These are phyloP conservation scores for Phytophthora foliorum DNA, from an alignment of 352 stramenopile species.

Conservation along the genomic window DNA sequence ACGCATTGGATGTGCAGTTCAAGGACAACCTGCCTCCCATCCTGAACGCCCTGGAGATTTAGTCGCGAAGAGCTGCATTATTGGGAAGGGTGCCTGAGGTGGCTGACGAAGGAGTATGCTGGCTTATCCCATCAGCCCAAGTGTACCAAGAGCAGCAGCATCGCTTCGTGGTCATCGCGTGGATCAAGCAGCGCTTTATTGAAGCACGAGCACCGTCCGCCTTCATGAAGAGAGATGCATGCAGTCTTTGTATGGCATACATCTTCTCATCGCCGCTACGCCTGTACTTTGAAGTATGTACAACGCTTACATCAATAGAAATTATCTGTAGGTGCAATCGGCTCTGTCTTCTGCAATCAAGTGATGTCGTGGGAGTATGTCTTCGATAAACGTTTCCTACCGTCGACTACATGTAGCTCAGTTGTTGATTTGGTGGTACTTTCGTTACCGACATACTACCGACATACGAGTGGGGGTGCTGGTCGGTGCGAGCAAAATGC, in stretches of 20 bases:
- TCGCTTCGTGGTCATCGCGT: no score
- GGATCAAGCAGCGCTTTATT: no score
- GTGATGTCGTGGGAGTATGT: not conserved
- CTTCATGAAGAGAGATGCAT: no score
- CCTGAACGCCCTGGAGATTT: slow-evolving; percentile 96
- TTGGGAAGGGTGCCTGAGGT: slow-evolving; percentile 98
- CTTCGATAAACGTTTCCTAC: not conserved
- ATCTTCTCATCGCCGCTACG: no score
- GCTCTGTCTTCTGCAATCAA: not conserved
- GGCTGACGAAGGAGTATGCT: no score
- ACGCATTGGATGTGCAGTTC: slow-evolving; percentile 98
- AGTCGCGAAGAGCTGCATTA: slow-evolving; percentile 75
- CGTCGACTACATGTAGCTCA: not conserved
- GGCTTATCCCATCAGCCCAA: no score
- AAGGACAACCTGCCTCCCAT: slow-evolving; percentile 97
- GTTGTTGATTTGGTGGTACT: not conserved
- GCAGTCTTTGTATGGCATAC: no score
- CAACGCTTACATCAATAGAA: not conserved
- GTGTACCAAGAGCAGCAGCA: no score
- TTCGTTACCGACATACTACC: not conserved
- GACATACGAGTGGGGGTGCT: not conserved
- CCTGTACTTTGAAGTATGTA: no score
- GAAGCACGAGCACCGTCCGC: no score
- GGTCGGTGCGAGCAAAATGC: not conserved
- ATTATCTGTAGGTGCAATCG: not conserved